A percentile compares a stretch with the other conserved stretches of the same genome.
These are phyloP conservation scores for Ophiostoma sp. DNA, from an alignment of 2,329 filamentous ascomycete species.

Conservation along the genomic window DNA sequence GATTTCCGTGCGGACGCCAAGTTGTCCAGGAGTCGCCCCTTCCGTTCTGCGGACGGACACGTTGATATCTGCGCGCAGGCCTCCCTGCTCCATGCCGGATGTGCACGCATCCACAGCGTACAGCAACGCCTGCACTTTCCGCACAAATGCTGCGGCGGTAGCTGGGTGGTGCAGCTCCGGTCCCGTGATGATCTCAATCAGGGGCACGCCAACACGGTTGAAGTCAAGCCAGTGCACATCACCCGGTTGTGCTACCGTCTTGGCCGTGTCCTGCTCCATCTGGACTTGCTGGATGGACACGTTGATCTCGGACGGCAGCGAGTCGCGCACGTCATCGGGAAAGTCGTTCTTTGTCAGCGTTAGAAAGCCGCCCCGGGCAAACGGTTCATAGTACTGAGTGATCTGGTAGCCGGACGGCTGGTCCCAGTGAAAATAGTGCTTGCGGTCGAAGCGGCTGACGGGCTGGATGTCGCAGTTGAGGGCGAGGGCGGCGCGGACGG, in stretches of 20 bases:
- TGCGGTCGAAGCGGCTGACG: conserved; percentile 82
- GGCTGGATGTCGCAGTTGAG: conserved; percentile 72
- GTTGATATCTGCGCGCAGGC: conserved; percentile 88
- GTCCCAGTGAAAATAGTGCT: conserved; percentile 99
- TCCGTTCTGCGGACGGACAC: conserved; percentile 61
- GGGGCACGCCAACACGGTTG: conserved; percentile 82
- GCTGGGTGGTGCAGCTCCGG: conserved; percentile 82
- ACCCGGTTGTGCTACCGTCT: conserved; percentile 73
- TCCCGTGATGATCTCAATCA: conserved; percentile 91
- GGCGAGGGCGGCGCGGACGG: conserved; percentile 81
- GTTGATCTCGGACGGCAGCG: conserved; percentile 63
- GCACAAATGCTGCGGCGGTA: conserved; percentile 80
- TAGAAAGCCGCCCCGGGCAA: conserved; percentile 66
- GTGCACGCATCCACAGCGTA: conserved; percentile 78
- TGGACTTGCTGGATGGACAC: conserved; percentile 91
- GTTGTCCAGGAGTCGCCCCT: conserved; percentile 28
- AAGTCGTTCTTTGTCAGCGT: conserved; percentile 49
- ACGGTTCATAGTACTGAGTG: conserved; percentile 83
- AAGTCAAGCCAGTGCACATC: conserved; percentile 79
- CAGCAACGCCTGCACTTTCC: conserved; percentile 79
- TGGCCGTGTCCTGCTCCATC: conserved; percentile 96
- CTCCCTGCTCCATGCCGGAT: conserved; percentile 87
- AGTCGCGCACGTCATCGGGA: conserved; percentile 72
- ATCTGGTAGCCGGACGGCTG: conserved; percentile 96
- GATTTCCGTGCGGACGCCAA: conserved; percentile 91